Conservation (phyloP, 192 early-diverging fungal genomes). For the Physocladia obscura region DNA sequence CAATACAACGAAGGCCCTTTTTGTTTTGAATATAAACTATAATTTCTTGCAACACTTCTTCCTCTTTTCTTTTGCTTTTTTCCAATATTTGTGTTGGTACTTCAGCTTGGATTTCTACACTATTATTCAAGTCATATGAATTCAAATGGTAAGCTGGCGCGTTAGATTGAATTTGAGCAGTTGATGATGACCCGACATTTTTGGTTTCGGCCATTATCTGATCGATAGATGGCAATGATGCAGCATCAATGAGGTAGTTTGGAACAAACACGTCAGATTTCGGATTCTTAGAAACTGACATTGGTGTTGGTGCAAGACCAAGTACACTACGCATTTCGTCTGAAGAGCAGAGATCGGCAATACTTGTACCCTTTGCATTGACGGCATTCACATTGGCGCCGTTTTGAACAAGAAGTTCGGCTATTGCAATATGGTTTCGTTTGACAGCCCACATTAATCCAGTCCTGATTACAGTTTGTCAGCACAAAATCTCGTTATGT, state of each 20-base stretch:
- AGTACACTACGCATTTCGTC: background rate
- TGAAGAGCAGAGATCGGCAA: background rate
- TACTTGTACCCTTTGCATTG: background rate
- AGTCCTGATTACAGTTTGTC: too few relatives aligned
- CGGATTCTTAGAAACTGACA: background rate
- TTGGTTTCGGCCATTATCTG: background rate
- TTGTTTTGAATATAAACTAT: background rate
- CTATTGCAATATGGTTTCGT: slow-evolving; percentile 10
- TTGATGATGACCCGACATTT: background rate
- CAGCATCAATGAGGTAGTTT: slow-evolving; percentile 14
- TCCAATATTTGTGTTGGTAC: too few relatives aligned
- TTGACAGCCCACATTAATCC: slow-evolving; percentile 13
- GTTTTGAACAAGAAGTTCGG: background rate
- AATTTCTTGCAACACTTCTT: background rate
- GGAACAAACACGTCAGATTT: background rate
- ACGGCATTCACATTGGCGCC: background rate
- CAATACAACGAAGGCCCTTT: background rate
- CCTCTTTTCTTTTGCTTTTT: too few relatives aligned
- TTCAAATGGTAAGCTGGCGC: too few relatives aligned
- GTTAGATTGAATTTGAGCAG: background rate
- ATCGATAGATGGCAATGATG: background rate
- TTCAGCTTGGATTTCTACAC: too few relatives aligned
- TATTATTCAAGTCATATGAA: too few relatives aligned
- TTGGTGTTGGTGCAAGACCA: background rate
- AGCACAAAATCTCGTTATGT: too few relatives aligned